Percentiles rank a stretch among this genome's conserved stretches.
Conservation (phyloP, 2,329 filamentous ascomycete species). For the Fusarium zealandicum region DNA sequence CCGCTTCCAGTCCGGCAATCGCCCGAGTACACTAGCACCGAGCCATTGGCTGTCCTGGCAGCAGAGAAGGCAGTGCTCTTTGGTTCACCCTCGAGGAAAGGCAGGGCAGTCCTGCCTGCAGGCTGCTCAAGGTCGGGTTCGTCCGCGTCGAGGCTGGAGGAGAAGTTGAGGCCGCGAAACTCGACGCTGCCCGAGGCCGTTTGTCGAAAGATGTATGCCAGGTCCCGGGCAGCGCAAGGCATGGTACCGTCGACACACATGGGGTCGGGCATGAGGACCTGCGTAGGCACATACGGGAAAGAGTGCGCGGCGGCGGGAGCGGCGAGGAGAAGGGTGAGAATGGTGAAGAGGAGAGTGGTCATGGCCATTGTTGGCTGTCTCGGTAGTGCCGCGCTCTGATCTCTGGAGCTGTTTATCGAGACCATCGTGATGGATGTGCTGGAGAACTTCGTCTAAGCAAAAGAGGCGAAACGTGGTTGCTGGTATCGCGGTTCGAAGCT, state of each 20-base stretch:
- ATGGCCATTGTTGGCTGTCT: conserved; percentile 7
- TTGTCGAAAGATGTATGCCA: conserved; percentile 75
- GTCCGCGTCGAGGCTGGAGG: conserved; percentile 57
- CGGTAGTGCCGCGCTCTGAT: conserved; percentile 10
- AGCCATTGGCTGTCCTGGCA: conserved; percentile 70
- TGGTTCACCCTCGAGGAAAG: conserved; percentile 63
- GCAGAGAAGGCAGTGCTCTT: conserved; percentile 69
- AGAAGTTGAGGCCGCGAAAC: conserved; percentile 72
- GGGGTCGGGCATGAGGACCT: conserved; percentile 64
- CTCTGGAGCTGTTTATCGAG: conserved; percentile 3
- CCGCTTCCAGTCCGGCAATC: conserved; percentile 67
- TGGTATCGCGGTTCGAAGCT: conserved; percentile 8
- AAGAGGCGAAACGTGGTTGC: not conserved
- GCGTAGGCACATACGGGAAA: conserved; percentile 81
- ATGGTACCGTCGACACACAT: conserved; percentile 52
- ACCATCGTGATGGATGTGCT: conserved; percentile 17
- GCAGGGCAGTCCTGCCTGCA: conserved; percentile 59
- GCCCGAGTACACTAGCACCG: conserved; percentile 77
- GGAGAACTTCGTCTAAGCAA: not conserved
- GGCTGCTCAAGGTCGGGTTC: conserved; percentile 58
- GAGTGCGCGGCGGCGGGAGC: conserved; percentile 49
- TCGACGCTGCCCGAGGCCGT: conserved; percentile 53
- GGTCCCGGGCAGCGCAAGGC: conserved; percentile 48
- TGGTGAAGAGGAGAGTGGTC: conserved; percentile 8
- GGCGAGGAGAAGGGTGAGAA: conserved; percentile 19